Evolutionary conservation across 2,329 filamentous ascomycete species (phyloP).

Genomic region (Lachnellula subtilissima): DNA sequence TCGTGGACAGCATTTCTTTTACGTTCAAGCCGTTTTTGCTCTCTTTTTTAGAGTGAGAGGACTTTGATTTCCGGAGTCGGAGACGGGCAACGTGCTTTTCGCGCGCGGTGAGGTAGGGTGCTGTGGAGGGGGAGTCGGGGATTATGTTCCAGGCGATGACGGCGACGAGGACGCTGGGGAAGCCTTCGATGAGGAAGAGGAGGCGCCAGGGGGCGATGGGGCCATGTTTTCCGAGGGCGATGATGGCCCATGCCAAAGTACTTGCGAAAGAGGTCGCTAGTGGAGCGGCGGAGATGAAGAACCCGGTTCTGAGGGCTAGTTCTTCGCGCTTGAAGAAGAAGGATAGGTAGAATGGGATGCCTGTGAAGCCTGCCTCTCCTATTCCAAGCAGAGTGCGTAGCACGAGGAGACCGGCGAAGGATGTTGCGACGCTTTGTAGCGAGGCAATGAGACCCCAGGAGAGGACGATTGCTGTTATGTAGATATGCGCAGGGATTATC

Average conservation of each 20-base stretch:
- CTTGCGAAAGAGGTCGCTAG: conserved; percentile 80
- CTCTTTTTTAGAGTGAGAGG: conserved; percentile 3
- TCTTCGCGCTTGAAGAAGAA: conserved; percentile 65
- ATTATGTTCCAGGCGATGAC: conserved; percentile 70
- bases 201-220: conserved; percentile 82
- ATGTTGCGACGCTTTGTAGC: conserved; percentile 62
- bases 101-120: conserved; percentile 56
- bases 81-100: conserved; percentile 66
- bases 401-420: conserved; percentile 54
- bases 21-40: conserved; percentile 41
- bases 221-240: conserved; percentile 57
- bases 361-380: conserved; percentile 61
- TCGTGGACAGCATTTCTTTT: conserved; percentile 52
- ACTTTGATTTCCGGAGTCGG: conserved; percentile 48
- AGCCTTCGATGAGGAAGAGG: conserved; percentile 78
- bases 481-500: conserved; percentile 55
- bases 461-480: conserved; percentile 58
- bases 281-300: conserved; percentile 82
- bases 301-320: conserved; percentile 76
- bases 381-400: conserved; percentile 55
- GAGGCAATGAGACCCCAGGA: conserved; percentile 78
- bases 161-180: conserved; percentile 72
- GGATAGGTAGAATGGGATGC: conserved; percentile 59
- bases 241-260: conserved; percentile 72
- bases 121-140: conserved; percentile 69